Conservation (phyloP, 164 flowering plant species). For the Chloranthus sessilifolius region DNA sequence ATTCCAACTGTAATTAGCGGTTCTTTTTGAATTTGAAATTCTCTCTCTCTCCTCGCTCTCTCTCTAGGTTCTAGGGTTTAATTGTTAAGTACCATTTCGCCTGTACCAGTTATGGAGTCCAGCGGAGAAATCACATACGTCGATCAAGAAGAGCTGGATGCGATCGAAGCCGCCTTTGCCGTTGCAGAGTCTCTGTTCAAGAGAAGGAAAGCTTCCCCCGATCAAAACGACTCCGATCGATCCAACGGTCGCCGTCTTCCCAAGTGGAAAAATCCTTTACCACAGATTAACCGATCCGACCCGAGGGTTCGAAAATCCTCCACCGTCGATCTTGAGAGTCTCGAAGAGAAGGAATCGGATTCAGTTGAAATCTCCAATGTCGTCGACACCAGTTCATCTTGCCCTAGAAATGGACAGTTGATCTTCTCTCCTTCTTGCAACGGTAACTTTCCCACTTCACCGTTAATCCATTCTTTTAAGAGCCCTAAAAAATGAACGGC, state of each 20-base stretch:
- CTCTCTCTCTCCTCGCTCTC: too few relatives aligned
- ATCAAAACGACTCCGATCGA: neutral
- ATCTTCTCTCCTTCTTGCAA: slow-evolving; percentile 3
- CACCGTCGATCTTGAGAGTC: neutral
- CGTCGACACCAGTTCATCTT: neutral
- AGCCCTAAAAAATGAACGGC: too few relatives aligned
- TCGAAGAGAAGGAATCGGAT: neutral
- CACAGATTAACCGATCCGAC: neutral
- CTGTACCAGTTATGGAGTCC: too few relatives aligned
- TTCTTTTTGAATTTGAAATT: too few relatives aligned
- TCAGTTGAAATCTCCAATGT: neutral
- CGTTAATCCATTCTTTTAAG: too few relatives aligned
- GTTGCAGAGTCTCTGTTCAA: neutral
- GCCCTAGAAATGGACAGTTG: neutral
- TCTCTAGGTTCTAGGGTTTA: too few relatives aligned
- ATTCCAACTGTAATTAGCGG: too few relatives aligned
- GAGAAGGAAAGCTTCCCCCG: neutral
- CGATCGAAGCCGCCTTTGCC: slow-evolving; percentile 9
- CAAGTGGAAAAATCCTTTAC: neutral
- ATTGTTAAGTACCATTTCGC: too few relatives aligned
- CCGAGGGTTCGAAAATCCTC: neutral
- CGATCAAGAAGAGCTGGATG: slow-evolving; percentile 4
- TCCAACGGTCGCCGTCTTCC: slow-evolving; percentile 10
- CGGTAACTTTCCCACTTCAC: slow-evolving; percentile 2
- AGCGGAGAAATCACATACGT: too few relatives aligned